These are phyloP conservation scores for Boehmeria nivea DNA, from an alignment of 306 rosid genomes.

Conservation along the genomic window DNA sequence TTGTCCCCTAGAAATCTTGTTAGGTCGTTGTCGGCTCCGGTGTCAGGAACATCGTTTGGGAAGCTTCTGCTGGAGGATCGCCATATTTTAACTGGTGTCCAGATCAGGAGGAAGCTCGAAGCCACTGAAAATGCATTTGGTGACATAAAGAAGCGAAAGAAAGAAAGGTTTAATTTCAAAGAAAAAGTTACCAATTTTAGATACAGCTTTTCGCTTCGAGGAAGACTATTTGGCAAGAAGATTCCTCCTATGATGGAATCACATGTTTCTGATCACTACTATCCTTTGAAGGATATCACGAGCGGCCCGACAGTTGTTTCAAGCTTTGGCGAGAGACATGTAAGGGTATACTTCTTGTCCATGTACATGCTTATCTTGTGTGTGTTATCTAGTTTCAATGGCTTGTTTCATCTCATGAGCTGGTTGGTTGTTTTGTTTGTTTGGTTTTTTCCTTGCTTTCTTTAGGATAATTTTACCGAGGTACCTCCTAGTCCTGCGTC, in stretches of 20 bases:
- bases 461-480: conserved; percentile 90
- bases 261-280: conserved; percentile 27
- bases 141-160: conserved; percentile 51
- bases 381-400: conserved; percentile 12
- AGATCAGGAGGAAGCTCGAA: conserved; percentile 86
- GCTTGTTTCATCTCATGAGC: conserved; percentile 18
- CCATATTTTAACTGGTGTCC: conserved; percentile 80
- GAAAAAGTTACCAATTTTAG: conserved; percentile 76
- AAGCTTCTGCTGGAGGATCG: conserved; percentile 98
- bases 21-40: conserved; percentile 94
- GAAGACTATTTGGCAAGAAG: conserved; percentile 76
- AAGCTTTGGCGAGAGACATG: conserved; percentile 65
- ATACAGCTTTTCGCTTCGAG: conserved; percentile 63
- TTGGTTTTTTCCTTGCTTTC: conserved; percentile 9
- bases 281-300: conserved; percentile 51
- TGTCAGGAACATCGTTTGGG: conserved; percentile 93
- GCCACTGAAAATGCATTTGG: conserved; percentile 45
- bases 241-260: conserved; percentile 54
- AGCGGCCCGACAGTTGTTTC: conserved; percentile 85
- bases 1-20: conserved; percentile 80
- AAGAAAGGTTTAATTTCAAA: conserved; percentile 75
- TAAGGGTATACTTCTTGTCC: conserved; percentile 36
- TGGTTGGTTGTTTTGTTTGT: conserved; percentile 13
- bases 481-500: conserved; percentile 99
- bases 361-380: neutral